Conservation (phyloP, 1,284 basidiomycete species). For the Lignosus rhinocerotis region DNA sequence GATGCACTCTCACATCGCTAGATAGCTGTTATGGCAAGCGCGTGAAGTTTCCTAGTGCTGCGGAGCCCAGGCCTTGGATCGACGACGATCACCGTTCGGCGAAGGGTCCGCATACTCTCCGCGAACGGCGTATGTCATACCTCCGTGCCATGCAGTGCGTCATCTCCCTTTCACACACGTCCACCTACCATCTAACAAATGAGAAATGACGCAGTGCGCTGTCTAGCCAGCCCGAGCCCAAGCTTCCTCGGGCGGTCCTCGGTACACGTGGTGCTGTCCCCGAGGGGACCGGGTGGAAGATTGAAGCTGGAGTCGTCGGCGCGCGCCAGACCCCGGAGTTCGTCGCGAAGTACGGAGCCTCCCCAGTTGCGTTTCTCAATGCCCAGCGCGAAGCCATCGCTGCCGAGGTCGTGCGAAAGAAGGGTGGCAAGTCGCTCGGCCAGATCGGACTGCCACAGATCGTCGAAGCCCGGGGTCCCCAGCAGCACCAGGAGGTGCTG, state of each 20-base stretch:
- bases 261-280: not conserved
- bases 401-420: not conserved
- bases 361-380: not conserved
- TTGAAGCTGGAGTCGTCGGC: not conserved
- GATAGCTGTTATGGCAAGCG: not conserved
- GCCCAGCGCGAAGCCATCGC: not conserved
- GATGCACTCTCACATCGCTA: not conserved
- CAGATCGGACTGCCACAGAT: not conserved
- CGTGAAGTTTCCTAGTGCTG: not conserved
- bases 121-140: constrained; percentile 1
- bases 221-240: not conserved
- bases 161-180: not conserved
- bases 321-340: not conserved
- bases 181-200: not conserved
- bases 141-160: constrained; percentile 1
- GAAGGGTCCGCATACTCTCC: not conserved
- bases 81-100: not conserved
- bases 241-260: not conserved
- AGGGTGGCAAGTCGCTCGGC: not conserved
- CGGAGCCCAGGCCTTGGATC: not conserved
- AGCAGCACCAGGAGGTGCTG: not conserved
- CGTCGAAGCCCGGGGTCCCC: not conserved
- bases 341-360: not conserved
- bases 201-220: not conserved
- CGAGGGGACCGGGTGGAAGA: not conserved